These are phyloP conservation scores for Trichoderma cornu-damae DNA, from an alignment of 2,329 filamentous ascomycete species.

Conservation along the genomic window DNA sequence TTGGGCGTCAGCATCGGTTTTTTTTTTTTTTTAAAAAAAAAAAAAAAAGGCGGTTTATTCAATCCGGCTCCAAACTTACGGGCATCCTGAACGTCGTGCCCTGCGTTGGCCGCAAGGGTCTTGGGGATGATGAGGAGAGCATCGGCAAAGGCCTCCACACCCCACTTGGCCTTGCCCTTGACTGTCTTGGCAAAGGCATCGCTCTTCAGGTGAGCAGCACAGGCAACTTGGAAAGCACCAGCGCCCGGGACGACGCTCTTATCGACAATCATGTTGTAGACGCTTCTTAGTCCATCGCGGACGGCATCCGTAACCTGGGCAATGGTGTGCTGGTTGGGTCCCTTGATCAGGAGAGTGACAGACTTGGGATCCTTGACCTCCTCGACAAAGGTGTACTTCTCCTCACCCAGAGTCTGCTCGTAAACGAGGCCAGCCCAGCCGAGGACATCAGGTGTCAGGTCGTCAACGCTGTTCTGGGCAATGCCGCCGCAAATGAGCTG, in stretches of 20 bases:
- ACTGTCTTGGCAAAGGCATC: conserved; percentile 83
- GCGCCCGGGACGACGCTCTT: conserved; percentile 89
- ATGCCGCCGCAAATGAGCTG: conserved; percentile 89
- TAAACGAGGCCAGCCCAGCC: conserved; percentile 97
- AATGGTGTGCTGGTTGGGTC: conserved; percentile 94
- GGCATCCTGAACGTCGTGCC: conserved; percentile 94
- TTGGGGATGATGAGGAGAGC: conserved; percentile 94
- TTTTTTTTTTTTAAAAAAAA: no score
- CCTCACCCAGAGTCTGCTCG: conserved; percentile 94
- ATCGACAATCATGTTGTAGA: conserved; percentile 99
- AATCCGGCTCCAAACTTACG: conserved; percentile 53
- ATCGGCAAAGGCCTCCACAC: conserved; percentile 91
- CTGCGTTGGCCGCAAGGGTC: conserved; percentile 91
- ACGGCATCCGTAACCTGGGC: conserved; percentile 95
- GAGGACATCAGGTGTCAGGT: conserved; percentile 78
- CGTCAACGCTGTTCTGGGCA: conserved; percentile 94
- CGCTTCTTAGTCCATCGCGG: conserved; percentile 86
- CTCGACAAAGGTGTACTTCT: conserved; percentile 98
- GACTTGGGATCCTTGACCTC: conserved; percentile 99
- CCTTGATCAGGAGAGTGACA: conserved; percentile 95
- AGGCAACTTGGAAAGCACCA: conserved; percentile 94
- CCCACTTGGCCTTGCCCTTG: conserved; percentile 97
- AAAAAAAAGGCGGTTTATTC: no score
- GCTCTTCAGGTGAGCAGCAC: conserved; percentile 78
- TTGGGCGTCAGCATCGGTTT: conserved; percentile 19